Conservation (phyloP, 768 basidiomycete genomes). For the Solioccasus polychromus region DNA sequence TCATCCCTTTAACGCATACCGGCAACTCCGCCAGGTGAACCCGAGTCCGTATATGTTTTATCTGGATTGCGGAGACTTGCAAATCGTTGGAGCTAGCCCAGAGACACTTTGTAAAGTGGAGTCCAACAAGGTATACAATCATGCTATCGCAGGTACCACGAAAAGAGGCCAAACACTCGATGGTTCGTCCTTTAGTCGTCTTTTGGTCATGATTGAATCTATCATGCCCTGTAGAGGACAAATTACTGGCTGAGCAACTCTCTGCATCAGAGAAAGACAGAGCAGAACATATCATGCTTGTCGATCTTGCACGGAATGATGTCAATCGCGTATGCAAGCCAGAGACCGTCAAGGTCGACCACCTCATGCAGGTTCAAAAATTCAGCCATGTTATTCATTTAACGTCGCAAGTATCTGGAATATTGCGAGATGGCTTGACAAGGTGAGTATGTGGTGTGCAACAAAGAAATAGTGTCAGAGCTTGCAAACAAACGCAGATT, state of each 20-base stretch:
- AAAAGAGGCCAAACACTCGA: slow-evolving; percentile 80
- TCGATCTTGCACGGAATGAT: slow-evolving; percentile 96
- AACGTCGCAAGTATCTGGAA: slow-evolving; percentile 92
- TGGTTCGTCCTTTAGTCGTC: slow-evolving; percentile 49
- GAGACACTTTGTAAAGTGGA: slow-evolving; percentile 97
- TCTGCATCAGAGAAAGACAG: slow-evolving; percentile 89
- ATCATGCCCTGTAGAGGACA: slow-evolving; percentile 77
- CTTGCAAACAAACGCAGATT: slow-evolving; percentile 51
- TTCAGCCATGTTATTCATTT: slow-evolving; percentile 98
- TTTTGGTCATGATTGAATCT: slow-evolving; percentile 5
- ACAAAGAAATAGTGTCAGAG: slow-evolving; percentile 1
- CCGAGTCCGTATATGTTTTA: slow-evolving; percentile 99
- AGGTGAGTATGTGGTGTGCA: slow-evolving; percentile 47
- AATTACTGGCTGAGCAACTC: slow-evolving; percentile 67
- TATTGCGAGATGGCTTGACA: slow-evolving; percentile 75
- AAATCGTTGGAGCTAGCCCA: slow-evolving; percentile 97
- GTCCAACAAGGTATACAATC: slow-evolving; percentile 89
- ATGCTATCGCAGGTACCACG: slow-evolving; percentile 96
- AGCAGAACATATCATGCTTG: slow-evolving; percentile 98
- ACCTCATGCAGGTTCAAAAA: slow-evolving; percentile 89
- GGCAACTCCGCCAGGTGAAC: slow-evolving; percentile 90
- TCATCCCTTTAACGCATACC: slow-evolving; percentile 97
- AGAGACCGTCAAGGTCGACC: slow-evolving; percentile 92
- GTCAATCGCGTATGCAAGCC: slow-evolving; percentile 97
- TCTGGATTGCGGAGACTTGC: slow-evolving; percentile 87